Percentiles rank a stretch among this genome's conserved stretches.
These are phyloP conservation scores for Aspergillus homomorphus DNA, from an alignment of 495 filamentous ascomycete genomes.

Conservation along the genomic window DNA sequence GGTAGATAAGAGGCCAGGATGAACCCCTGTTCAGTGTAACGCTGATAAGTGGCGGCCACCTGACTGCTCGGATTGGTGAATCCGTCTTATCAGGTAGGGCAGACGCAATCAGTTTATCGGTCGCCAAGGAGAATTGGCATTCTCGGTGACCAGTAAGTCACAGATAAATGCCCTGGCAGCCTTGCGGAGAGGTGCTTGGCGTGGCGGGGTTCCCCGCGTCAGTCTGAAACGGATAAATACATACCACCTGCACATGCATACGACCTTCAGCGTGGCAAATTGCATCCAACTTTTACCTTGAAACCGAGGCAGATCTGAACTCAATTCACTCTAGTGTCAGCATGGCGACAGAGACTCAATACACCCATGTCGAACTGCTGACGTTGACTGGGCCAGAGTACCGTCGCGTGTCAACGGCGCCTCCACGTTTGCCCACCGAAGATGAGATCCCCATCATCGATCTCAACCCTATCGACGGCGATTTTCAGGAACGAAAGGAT, in stretches of 20 bases:
- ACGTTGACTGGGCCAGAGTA: slow-evolving; percentile 27
- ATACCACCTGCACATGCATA: neutral
- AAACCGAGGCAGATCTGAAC: neutral
- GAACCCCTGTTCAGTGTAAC: neutral
- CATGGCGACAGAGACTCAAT: slow-evolving; percentile 14
- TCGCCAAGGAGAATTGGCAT: neutral
- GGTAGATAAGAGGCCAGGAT: neutral
- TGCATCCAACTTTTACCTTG: neutral
- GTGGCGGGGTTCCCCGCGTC: neutral
- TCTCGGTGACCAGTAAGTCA: neutral
- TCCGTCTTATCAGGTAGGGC: neutral
- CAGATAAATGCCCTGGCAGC: neutral
- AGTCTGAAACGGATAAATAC: neutral
- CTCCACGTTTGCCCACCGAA: slow-evolving; percentile 27
- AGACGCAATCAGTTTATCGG: neutral
- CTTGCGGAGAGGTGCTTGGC: neutral
- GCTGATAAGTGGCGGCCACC: neutral
- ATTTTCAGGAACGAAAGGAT: slow-evolving; percentile 33
- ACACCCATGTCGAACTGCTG: slow-evolving; percentile 33
- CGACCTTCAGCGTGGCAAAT: neutral
- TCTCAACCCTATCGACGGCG: slow-evolving; percentile 38
- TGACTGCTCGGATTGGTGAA: neutral
- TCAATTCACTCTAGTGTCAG: neutral
- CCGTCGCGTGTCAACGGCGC: slow-evolving; percentile 34
- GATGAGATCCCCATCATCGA: slow-evolving; percentile 59